Base-by-base conservation (phyloP, 352 stramenopile species). In the Pythium volutum region DNA sequence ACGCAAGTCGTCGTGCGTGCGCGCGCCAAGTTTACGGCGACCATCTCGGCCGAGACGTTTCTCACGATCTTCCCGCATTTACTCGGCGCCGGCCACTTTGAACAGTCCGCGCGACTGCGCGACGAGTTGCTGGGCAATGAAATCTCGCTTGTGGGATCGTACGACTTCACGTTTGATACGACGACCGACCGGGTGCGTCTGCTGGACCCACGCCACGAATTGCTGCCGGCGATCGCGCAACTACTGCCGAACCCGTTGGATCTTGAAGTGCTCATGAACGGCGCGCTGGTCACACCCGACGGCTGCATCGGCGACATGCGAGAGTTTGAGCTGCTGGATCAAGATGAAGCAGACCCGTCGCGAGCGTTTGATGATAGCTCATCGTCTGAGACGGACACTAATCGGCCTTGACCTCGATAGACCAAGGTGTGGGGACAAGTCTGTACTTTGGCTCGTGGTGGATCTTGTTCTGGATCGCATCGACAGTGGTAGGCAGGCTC, bases 131-230 rank as follows among this genome's bases (percentile, higher is more conserved):
- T 58, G 22, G 41, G 41, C n/a, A 58, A 65, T 11, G 29, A 51
- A 14, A 55, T 62, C 22, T 51, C 56, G 14, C 39, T 47, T 22
- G 42, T 48, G 7, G 54, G 61, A 15, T 31, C 55, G 38, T 68
- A 63, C 16, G 55, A 63, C 31, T 53, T 63, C 23, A 45, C 50
- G 27, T 63, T 68, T 38, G 54, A 68, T 26, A 42, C 43, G n/a
- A 4, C 25, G 6, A 61, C 56, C 18, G 29, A 58, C 18, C 62
- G 56, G 18, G 56, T 70, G 22, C 29, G 53, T 2, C 53, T 53
- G 9, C 59, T 62, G 16, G 62, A 64, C 22, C 55, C 59, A 2
- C n/a, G 58, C 7, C 50, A 65, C 11, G 55, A 65, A 38, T 52
- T 70, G 14, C 27, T 65, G 15, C 58, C 48, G 23, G 58, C 58